These are phyloP conservation scores for Pelargonium myrrhifolium DNA, from an alignment of 441 rosid genomes.

Conservation along the genomic window DNA sequence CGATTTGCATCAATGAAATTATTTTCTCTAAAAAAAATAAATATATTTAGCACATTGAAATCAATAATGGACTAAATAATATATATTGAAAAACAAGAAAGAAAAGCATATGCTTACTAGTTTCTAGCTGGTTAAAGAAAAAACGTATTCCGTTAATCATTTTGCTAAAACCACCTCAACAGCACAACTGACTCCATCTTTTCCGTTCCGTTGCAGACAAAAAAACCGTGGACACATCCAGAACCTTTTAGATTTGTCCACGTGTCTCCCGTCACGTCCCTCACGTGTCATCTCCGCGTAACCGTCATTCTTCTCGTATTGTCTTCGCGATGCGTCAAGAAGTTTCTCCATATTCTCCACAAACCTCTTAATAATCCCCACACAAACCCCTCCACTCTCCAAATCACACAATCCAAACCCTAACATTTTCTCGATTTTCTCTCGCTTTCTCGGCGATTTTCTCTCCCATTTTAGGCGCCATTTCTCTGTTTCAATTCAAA, in stretches of 20 bases:
- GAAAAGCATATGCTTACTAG: no score
- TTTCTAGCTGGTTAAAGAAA: no score
- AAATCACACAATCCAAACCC: not conserved
- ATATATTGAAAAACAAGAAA: no score
- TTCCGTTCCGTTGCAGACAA: no score
- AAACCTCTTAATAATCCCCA: not conserved
- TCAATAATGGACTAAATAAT: no score
- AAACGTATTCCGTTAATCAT: no score
- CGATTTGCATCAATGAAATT: no score
- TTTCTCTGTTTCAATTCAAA: no score
- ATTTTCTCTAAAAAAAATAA: no score
- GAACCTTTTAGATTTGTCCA: not conserved
- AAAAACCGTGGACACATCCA: not conserved
- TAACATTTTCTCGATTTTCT: not conserved
- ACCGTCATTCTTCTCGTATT: not conserved
- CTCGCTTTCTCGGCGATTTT: not conserved
- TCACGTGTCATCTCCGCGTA: not conserved
- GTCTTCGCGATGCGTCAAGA: slow-evolving; percentile 23
- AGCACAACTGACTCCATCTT: no score
- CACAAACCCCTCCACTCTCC: not conserved
- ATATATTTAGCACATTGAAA: no score
- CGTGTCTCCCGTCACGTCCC: not conserved
- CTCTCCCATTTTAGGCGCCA: not conserved
- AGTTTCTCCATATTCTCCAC: not conserved
- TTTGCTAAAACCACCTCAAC: no score